Conservation (phyloP, 805 yeast genomes). For the Ogataea paraovalis region DNA sequence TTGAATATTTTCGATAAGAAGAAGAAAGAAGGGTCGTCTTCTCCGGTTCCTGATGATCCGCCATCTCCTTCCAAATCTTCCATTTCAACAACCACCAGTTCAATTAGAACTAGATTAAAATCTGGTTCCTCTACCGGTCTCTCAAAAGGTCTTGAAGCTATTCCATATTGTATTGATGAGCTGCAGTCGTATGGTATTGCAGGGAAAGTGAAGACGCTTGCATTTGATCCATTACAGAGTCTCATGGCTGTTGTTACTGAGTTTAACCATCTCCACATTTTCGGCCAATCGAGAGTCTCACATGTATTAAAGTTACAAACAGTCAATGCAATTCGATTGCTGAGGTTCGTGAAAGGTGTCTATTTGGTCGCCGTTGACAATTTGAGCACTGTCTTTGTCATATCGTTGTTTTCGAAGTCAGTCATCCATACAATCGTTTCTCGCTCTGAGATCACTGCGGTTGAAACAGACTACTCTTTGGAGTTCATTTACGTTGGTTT, state of each 20-base stretch:
- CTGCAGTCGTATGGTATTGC: constrained; percentile 49
- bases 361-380: constrained; percentile 72
- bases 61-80: constrained; percentile 3
- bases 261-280: constrained; percentile 65
- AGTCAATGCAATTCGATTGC: constrained; percentile 44
- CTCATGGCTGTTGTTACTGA: constrained; percentile 77
- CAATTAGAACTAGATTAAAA: constrained; percentile 11
- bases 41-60: background rate
- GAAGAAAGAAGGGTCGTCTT: constrained; percentile 1
- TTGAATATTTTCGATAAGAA: constrained; percentile 13
- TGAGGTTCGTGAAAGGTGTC: constrained; percentile 74
- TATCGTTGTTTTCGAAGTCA: constrained; percentile 63
- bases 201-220: constrained; percentile 63
- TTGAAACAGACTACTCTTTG: constrained; percentile 78
- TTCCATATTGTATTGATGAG: constrained; percentile 29
- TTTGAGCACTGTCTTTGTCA: constrained; percentile 56
- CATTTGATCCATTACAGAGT: constrained; percentile 86
- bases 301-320: constrained; percentile 55
- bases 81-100: constrained; percentile 6
- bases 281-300: constrained; percentile 80
- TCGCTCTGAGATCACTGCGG: constrained; percentile 62
- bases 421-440: constrained; percentile 58
- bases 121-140: constrained; percentile 18
- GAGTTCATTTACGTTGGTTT: constrained; percentile 86
- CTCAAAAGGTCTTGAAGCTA: constrained; percentile 29